phyloP scores from a whole-genome alignment of 305 asterid genomes.

The Solanum chacoense region DNA sequence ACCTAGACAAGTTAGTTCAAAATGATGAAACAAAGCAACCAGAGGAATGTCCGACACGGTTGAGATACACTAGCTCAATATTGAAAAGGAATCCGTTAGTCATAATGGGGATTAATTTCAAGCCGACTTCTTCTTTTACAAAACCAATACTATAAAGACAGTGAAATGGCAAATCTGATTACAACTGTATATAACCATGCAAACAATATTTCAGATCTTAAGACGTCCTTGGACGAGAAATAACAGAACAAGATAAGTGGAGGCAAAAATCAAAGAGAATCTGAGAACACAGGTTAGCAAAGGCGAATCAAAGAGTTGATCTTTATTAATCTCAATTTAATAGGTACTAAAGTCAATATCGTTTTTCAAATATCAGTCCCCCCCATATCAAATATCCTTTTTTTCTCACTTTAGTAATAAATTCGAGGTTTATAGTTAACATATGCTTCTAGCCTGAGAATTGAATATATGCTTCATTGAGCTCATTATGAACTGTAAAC shows the following conservation, averaged over 20 bases:
- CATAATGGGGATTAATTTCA: background rate
- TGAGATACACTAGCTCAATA: background rate
- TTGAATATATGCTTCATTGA: background rate
- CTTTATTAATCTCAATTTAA: background rate
- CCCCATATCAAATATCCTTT: no score
- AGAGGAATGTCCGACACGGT: background rate
- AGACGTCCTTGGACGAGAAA: background rate
- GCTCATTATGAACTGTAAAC: background rate
- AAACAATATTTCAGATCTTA: background rate
- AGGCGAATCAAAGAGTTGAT: background rate
- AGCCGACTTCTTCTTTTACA: background rate
- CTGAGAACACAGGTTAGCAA: background rate
- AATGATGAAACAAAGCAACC: background rate
- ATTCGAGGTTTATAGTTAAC: background rate
- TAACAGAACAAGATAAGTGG: background rate
- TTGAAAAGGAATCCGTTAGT: background rate
- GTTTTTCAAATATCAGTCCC: background rate
- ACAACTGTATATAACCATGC: background rate
- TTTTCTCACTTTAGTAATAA: background rate
- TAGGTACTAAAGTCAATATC: background rate
- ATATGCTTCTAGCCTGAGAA: background rate
- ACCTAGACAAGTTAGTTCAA: background rate
- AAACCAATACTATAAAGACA: background rate
- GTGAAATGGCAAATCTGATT: background rate
- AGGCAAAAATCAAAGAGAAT: background rate